Base-by-base conservation (phyloP, 2,329 filamentous ascomycete genomes). In the Tolypocladium inflatum region DNA sequence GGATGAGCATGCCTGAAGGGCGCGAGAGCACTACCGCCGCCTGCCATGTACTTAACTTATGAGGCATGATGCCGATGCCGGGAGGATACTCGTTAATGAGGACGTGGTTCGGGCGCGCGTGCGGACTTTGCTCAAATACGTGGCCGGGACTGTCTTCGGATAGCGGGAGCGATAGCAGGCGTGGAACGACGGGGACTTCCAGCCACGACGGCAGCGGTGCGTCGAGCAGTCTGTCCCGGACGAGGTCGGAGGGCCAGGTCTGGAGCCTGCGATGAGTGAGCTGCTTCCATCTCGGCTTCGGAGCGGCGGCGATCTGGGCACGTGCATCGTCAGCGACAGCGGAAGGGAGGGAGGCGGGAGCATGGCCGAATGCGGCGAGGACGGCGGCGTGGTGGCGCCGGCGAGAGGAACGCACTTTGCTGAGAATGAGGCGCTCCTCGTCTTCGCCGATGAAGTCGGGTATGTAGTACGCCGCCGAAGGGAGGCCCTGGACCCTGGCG, bases 1-100 rank as follows among this genome's bases (percentile, higher is more conserved):
- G 62, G 65, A 73, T 74, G 70, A 74, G 71, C 65, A 67, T 68
- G 43, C 43, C 30, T 38, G 57, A 54, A 56, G 55, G 50, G 51
- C 55, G 58, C 50, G 26, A 41, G 23, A 54, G 58, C 48, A 53
- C 38, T 55, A 61, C 54, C 57, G 58, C 59, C 63, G 56, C 19
- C 48, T 21, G 33, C 15, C 30, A 37, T 68, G 60, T 66, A 74
- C 71, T 71, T 66, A 74, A 70, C 76, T 97, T 94, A 71, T 97
- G 93, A 53, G 92, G 87, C 90, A 97, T 96, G 63, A 97, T 97
- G n/a, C 93, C 93, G 62, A 96, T 84, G 2, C 90, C 90, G 0
- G 90, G 85, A 1, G 80, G 80, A 71, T 97, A 99, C 71, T 97
- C 92, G 68, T 99, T 99, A 65, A 97, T 85, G 42, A 97, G 79